These are phyloP conservation scores for Naegleria lovaniensis DNA, from an alignment of 208 protist genomes.

Conservation along the genomic window DNA sequence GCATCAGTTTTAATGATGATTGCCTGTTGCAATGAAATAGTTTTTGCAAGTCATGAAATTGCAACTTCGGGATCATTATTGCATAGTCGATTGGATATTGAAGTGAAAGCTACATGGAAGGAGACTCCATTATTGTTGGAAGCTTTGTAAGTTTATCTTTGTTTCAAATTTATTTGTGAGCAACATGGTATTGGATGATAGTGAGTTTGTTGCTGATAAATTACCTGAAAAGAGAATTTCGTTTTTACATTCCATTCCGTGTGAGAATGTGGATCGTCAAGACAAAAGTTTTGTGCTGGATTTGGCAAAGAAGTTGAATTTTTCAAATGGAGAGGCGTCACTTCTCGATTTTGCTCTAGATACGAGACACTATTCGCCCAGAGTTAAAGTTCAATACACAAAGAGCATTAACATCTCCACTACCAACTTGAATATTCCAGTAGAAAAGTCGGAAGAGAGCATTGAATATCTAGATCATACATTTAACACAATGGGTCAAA, in stretches of 20 bases:
- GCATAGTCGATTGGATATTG: background rate
- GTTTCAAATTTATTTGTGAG: background rate
- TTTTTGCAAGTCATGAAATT: too few species aligned
- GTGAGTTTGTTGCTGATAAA: background rate
- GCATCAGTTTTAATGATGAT: too few species aligned
- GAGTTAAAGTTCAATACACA: slow-evolving; percentile 9
- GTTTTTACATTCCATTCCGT: background rate
- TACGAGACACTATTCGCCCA: background rate
- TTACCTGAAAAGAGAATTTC: background rate
- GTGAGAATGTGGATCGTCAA: background rate
- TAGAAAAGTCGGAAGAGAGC: background rate
- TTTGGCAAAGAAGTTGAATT: background rate
- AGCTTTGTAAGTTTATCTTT: background rate
- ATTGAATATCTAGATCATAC: background rate
- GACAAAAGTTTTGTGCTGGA: background rate
- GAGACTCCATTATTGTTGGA: background rate
- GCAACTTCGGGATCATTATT: too few species aligned
- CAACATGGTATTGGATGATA: too few species aligned
- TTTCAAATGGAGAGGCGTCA: background rate
- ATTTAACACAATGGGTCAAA: background rate
- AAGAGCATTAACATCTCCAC: background rate
- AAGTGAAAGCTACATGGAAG: background rate
- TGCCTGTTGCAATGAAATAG: too few species aligned
- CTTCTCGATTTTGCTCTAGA: background rate
- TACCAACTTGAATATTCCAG: background rate